Evolutionary conservation across 2,329 filamentous ascomycete genomes (phyloP), one percentile per base, ranked within the genome.

Genomic region (Pseudogymnoascus sp.): DNA sequence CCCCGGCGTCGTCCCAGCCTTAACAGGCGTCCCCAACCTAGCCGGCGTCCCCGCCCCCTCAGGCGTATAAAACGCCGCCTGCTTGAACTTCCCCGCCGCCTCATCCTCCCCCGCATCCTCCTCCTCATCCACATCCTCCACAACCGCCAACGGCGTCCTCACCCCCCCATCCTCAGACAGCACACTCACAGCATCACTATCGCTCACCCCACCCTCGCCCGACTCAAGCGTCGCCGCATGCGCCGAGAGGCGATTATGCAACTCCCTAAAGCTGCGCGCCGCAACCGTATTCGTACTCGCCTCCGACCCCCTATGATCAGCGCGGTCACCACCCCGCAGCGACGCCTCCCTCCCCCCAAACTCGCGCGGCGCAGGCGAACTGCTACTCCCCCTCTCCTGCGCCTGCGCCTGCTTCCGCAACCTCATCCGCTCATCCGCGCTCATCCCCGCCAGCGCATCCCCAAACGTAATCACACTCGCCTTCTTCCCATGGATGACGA

Each of bases 401-500:
- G 76, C 76, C 57, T 79, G 77, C 4, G 78, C 74, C 47, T 78
- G 76, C 68, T 83, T 89, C 63, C 87, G 82, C 60, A 87, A 78
- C 64, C 86, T 84, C 44, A 91, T 77, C 38, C 87, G 85, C 71
- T 93, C 89, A 65, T 93, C 90, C 0, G 86, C 82, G 0, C 87
- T 83, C 76, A 93, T 85, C 65, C 83, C 88, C 71, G 93, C 88
- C 78, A 96, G 87, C 69, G 96, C 93, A n/a, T 87, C 87, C 8
- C 93, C 92, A 73, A 99, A 96, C n/a, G 91, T 96, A 69, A 99
- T 91, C 63, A 99, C 90, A 0, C 92, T 96, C 2, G 95, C 95
- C 76, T 99, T 97, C 79, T 97, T 99, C 65, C 95, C 93, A 72
- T 99, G 95, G 3, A 99, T 87, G 3, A 95, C 96, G 74, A 99